Evolutionary conservation across 2,329 filamentous ascomycete genomes (phyloP), one percentile per base, ranked within the genome.

Genomic region (Plectosphaerella cucumerina): DNA sequence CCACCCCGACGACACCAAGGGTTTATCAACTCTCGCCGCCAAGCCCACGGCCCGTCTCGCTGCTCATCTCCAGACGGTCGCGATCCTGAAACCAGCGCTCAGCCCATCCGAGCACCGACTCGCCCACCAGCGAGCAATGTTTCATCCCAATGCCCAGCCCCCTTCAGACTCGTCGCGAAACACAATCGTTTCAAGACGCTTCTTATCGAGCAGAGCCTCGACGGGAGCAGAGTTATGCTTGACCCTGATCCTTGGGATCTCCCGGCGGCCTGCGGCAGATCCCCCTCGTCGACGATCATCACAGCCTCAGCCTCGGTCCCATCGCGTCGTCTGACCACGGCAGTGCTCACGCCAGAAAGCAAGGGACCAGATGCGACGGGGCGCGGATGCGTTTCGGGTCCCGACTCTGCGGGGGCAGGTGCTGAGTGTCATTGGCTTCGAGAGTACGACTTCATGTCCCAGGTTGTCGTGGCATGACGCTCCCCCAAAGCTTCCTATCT

Each of bases 1-100:
- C 8, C 79, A 58, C 71, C 55, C 78, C 77, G 53, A 80, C 65
- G 9, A 31, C 26, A 11, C 8, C 26, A 8, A 31, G 26, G n/a
- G 15, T 22, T 33, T 9, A 15, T 20, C 31, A 47, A 26, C 35
- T 18, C 21, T 18, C 9, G 15, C 17, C 20, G 12, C 26, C 26
- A 31, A 26, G 26, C 8, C 26, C 26, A 31, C 26, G 26, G 26
- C 26, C 26, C 26, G 26, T 31, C 26, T 31, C 12, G 17, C 18
- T 18, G 39, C 39, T 18, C 39, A 20, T 18, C n/a, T 42, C 39
- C 39, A 42, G 39, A 42, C 39, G 18, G 17, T 17, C 18, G 39
- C 9, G 17, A 18, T 42, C 18, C 39, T 42, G 39, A 42, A 42
- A 42, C 39, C n/a, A 18, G 39, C n/a, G 39, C 39, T 42, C 39